These are phyloP conservation scores for Dioscorea zingiberensis DNA, from an alignment of 106 monocot species.

Conservation along the genomic window DNA sequence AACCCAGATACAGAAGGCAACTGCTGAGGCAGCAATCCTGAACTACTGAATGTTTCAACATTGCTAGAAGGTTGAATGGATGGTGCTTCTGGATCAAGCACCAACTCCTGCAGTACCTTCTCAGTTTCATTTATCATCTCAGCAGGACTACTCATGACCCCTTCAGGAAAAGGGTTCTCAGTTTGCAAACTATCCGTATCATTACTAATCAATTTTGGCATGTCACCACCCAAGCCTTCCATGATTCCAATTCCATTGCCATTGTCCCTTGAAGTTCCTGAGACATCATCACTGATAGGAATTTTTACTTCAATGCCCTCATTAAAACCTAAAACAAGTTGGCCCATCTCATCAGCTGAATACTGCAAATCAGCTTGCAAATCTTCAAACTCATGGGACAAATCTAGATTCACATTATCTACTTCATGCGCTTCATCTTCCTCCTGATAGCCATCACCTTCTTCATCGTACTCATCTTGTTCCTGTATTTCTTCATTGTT, in stretches of 20 bases:
- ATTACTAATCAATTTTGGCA: conserved; percentile 10
- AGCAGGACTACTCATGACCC: conserved; percentile 1
- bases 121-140: conserved; percentile 33
- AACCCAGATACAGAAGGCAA: conserved; percentile 7
- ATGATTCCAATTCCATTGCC: conserved; percentile 10
- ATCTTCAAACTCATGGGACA: conserved; percentile 24
- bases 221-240: conserved; percentile 3
- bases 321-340: conserved; percentile 47
- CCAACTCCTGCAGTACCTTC: conserved; percentile 37
- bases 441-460: conserved; percentile 37
- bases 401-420: conserved; percentile 35
- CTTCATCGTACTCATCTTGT: conserved; percentile 71
- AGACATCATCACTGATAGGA: conserved; percentile 30
- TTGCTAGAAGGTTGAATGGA: conserved; percentile 3
- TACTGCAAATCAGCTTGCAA: conserved; percentile 15
- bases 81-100: conserved; percentile 30
- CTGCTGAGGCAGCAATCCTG: conserved; percentile 14
- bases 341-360: conserved; percentile 29
- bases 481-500: conserved; percentile 41
- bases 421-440: conserved; percentile 50
- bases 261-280: conserved; percentile 13
- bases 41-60: conserved; percentile 6
- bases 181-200: conserved; percentile 10
- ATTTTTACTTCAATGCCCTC: conserved; percentile 48
- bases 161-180: conserved; percentile 11